Evolutionary conservation across 768 basidiomycete species (phyloP), one percentile per base, ranked within the genome.

Genomic region (Hericium coralloides): DNA sequence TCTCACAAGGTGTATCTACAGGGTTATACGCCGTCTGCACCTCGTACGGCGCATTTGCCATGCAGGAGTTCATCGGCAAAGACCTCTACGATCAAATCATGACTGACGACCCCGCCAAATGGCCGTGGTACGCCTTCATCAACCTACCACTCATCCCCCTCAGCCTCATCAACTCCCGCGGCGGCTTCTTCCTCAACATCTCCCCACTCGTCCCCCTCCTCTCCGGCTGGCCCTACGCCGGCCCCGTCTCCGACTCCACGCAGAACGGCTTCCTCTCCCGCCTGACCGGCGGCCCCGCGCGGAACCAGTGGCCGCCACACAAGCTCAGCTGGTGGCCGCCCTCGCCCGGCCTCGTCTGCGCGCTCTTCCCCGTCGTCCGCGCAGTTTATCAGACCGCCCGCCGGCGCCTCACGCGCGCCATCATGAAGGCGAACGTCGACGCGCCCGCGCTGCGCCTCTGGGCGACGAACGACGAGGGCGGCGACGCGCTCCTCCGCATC

Each of bases 51-150:
- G 82, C 83, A 2, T 86, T 82, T 68, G 88, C 89, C 25, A 69
- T 91, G 17, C 73, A 77, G 47, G 76, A 84, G 60, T 87, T 88
- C 59, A 72, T 92, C 41, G 89, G 89, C 7, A 68, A 76, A 63
- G 85, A 90, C 81, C 63, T 69, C 64, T 71, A 57, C 57, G 63
- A 82, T 52, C 60, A 81, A 18, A 73, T 90, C 37, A 68, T 91
- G 15, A 82, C 85, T 0, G 78, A 85, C 59, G 84, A 91, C 64
- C 83, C 83, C 1, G 70, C 73, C 41, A 80, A 83, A 54, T 92
- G 89, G 89, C 83, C 86, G 1, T 84, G 82, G 80, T 79, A 83
- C 48, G 85, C 87, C 38, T 88, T 79, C 70, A 67, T 89, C 65
- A 85, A 90, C 66, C 81, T 92, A 15, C 87, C 87, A 7, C 68